Conservation (phyloP, 2,329 filamentous ascomycete species). For the Gaeumannomyces tritici region DNA sequence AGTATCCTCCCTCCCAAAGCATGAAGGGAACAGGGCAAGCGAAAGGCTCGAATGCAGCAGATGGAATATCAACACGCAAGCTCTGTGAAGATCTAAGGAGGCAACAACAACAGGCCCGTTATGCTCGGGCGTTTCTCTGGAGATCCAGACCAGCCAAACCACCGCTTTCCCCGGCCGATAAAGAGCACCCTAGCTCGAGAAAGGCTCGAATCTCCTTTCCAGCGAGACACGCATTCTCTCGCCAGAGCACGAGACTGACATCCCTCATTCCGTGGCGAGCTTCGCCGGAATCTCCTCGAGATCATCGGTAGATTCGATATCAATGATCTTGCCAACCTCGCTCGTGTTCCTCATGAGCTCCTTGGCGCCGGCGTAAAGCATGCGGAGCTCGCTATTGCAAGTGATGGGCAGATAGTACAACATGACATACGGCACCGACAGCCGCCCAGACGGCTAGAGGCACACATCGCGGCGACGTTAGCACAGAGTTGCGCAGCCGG, state of each 20-base stretch:
- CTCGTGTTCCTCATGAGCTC: slow-evolving; percentile 91
- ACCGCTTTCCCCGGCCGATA: background rate
- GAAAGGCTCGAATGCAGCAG: background rate
- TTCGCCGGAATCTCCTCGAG: slow-evolving; percentile 70
- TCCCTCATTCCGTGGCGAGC: slow-evolving; percentile 26
- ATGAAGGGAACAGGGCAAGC: slow-evolving; percentile 15
- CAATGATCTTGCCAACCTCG: slow-evolving; percentile 80
- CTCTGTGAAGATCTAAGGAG: background rate
- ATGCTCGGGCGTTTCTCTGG: background rate
- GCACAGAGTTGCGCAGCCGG: background rate
- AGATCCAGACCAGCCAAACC: background rate
- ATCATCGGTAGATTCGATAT: slow-evolving; percentile 73
- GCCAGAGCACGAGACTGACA: background rate
- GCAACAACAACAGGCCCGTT: background rate
- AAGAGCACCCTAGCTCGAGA: background rate
- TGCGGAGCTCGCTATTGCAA: slow-evolving; percentile 76
- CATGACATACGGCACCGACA: slow-evolving; percentile 87
- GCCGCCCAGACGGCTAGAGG: slow-evolving; percentile 65
- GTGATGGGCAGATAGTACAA: slow-evolving; percentile 91
- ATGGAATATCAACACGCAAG: background rate
- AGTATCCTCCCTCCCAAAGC: slow-evolving; percentile 34
- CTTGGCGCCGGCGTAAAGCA: slow-evolving; percentile 94
- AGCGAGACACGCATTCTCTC: background rate
- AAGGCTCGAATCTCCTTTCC: no score
- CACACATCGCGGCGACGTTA: background rate